phyloP scores from a whole-genome alignment of 495 filamentous ascomycete species.

The Patellaria atrata region DNA sequence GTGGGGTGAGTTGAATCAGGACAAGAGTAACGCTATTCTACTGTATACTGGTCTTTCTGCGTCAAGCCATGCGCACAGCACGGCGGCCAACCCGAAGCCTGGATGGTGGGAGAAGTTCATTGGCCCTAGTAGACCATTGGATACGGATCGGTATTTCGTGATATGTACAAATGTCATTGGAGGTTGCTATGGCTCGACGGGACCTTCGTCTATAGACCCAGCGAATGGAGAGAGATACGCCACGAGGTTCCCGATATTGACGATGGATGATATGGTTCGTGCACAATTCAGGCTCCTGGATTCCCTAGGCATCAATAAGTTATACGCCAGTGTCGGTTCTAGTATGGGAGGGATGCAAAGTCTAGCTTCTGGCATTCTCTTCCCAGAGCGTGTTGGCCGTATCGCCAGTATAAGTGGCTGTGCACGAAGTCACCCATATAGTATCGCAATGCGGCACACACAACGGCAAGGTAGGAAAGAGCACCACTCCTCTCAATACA shows the following conservation, averaged over 20 bases:
- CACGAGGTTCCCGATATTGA: conserved; percentile 92
- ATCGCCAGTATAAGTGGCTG: conserved; percentile 89
- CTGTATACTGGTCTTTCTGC: conserved; percentile 90
- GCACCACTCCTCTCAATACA: background rate
- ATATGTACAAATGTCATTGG: conserved; percentile 97
- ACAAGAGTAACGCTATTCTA: conserved; percentile 80
- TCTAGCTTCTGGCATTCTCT: conserved; percentile 76
- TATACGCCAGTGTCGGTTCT: conserved; percentile 86
- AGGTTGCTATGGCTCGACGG: conserved; percentile 92
- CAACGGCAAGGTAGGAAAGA: conserved; percentile 52
- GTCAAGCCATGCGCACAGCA: conserved; percentile 91
- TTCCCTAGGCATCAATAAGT: conserved; percentile 55
- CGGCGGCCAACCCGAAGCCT: conserved; percentile 63
- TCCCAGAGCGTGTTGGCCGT: conserved; percentile 62
- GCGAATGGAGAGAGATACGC: conserved; percentile 79
- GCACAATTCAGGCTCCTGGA: conserved; percentile 90
- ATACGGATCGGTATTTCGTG: conserved; percentile 82
- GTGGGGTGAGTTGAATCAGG: conserved; percentile 72
- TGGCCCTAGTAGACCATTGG: conserved; percentile 68
- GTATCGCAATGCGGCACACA: conserved; percentile 97
- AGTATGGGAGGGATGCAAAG: conserved; percentile 99
- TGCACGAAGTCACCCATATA: conserved; percentile 90
- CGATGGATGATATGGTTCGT: conserved; percentile 93
- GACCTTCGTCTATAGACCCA: conserved; percentile 77
- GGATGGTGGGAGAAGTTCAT: conserved; percentile 99